A percentile compares a stretch with the other conserved stretches of the same genome.
Conservation (phyloP, 768 basidiomycete species). For the Hygrocybe coccinea region DNA sequence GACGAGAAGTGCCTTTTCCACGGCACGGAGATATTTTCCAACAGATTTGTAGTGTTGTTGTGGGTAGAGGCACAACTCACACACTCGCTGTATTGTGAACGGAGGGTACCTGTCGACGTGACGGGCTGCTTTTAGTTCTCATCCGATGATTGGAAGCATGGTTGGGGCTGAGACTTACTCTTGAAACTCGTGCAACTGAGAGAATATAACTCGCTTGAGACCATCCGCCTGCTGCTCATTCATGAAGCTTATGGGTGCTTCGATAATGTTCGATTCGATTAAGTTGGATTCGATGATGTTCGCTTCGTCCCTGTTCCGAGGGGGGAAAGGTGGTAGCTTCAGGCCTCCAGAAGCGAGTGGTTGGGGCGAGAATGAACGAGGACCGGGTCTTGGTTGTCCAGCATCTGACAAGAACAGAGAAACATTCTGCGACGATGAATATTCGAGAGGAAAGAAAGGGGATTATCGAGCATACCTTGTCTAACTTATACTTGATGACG, state of each 20-base stretch:
- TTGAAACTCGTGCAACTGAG: conserved; percentile 69
- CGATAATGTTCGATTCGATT: conserved; percentile 41
- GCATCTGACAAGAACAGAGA: conserved; percentile 41
- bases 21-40: conserved; percentile 84
- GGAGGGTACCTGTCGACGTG: conserved; percentile 48
- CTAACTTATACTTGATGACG: conserved; percentile 55
- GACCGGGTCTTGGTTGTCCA: conserved; percentile 28
- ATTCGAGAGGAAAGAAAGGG: not conserved
- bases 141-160: not conserved
- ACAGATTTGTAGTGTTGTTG: conserved; percentile 66
- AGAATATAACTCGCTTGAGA: conserved; percentile 52
- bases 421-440: conserved; percentile 40
- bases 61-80: conserved; percentile 72
- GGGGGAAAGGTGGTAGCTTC: conserved; percentile 69
- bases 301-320: conserved; percentile 45
- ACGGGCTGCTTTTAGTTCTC: conserved; percentile 4
- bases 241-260: conserved; percentile 56
- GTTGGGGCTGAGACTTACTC: conserved; percentile 45
- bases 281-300: conserved; percentile 52
- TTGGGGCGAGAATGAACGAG: conserved; percentile 40
- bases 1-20: conserved; percentile 78
- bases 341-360: conserved; percentile 53
- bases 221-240: conserved; percentile 55
- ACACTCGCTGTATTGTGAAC: conserved; percentile 86
- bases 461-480: not conserved